Conservation (phyloP, 371 early-diverging fungal species). For the Mucor ambiguus region DNA sequence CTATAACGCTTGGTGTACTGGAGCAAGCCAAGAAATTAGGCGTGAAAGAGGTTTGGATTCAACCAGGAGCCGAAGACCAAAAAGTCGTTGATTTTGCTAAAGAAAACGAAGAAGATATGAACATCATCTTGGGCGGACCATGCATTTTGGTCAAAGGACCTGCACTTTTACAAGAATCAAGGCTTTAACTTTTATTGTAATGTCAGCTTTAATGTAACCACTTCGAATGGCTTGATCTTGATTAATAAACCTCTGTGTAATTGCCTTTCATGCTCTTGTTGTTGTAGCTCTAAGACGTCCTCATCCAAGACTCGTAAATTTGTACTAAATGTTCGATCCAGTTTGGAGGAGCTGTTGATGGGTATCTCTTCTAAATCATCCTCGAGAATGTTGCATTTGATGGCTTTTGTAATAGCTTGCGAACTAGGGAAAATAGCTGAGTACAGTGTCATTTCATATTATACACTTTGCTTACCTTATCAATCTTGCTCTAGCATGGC, state of each 20-base stretch:
- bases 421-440: constrained; percentile 27
- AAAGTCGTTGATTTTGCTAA: constrained; percentile 54
- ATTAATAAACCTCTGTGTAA: constrained; percentile 44
- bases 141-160: constrained; percentile 74
- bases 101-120: constrained; percentile 37
- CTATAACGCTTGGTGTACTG: constrained; percentile 64
- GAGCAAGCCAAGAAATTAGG: constrained; percentile 65
- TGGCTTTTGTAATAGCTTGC: constrained; percentile 50
- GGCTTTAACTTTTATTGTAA: constrained; percentile 22
- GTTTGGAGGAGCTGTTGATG: constrained; percentile 14
- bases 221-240: constrained; percentile 62
- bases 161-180: constrained; percentile 17
- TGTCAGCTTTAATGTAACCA: constrained; percentile 59
- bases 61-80: constrained; percentile 77
- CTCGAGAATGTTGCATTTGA: constrained; percentile 80
- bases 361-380: constrained; percentile 53
- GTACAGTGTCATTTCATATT: neutral
- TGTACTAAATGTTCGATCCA: constrained; percentile 40
- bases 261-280: constrained; percentile 33
- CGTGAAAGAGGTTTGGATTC: constrained; percentile 75
- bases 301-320: constrained; percentile 44
- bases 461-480: constrained; percentile 43
- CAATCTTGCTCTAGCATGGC: constrained; percentile 66
- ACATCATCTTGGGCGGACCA: constrained; percentile 71
- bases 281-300: constrained; percentile 40